Percentiles rank a stretch among this genome's conserved stretches.
Evolutionary conservation across 1,284 basidiomycete species (phyloP).

Genomic region (Ceratobasidium sp.): DNA sequence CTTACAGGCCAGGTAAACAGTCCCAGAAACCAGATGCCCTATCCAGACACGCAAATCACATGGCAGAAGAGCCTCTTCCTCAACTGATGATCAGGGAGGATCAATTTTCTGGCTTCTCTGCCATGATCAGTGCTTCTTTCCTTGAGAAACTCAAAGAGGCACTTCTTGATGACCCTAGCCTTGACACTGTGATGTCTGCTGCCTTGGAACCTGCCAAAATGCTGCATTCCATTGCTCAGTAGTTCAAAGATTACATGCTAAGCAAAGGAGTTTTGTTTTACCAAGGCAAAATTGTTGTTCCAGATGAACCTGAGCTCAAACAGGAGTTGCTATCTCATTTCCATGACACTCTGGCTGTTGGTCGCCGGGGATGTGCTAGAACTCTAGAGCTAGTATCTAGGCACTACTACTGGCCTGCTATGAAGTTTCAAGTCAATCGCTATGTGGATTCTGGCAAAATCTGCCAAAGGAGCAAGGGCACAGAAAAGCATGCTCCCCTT

Average conservation of each 20-base stretch:
- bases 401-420: too few relatives aligned
- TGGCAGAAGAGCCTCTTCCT: neutral
- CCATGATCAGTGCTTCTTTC: neutral
- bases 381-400: too few relatives aligned
- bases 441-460: too few relatives aligned
- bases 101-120: neutral
- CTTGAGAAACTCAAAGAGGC: neutral
- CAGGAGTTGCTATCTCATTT: conserved; percentile 2
- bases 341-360: conserved; percentile 19
- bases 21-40: too few relatives aligned
- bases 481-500: too few relatives aligned
- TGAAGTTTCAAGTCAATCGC: too few relatives aligned
- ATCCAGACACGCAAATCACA: conserved; percentile 41
- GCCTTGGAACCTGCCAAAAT: neutral
- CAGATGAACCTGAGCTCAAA: conserved; percentile 16
- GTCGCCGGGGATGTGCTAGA: too few relatives aligned
- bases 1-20: too few relatives aligned
- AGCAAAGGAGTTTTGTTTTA: neutral
- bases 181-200: neutral
- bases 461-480: too few relatives aligned
- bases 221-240: neutral
- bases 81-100: neutral
- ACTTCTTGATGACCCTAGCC: too few relatives aligned
- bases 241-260: neutral
- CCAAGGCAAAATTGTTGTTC: conserved; percentile 30